phyloP scores from a whole-genome alignment of 106 monocot genomes.

The Chionographis japonica region DNA sequence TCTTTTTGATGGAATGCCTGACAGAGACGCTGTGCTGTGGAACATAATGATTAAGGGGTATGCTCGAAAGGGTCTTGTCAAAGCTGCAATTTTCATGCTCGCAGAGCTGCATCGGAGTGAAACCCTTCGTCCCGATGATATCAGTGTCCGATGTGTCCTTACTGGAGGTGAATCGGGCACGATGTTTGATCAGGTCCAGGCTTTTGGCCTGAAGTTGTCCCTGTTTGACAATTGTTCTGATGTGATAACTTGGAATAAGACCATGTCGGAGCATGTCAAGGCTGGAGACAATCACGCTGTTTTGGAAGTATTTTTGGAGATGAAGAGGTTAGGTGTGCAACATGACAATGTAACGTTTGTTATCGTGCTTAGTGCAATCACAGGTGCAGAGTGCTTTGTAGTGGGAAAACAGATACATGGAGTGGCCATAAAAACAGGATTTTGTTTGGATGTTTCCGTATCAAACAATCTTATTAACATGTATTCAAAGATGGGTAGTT shows the following conservation, averaged over 20 bases:
- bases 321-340: constrained; percentile 42
- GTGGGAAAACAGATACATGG: constrained; percentile 49
- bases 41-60: constrained; percentile 76
- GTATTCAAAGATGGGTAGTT: constrained; percentile 45
- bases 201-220: constrained; percentile 45
- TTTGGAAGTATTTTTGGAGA: constrained; percentile 36
- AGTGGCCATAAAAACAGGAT: constrained; percentile 35
- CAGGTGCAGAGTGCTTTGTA: constrained; percentile 14
- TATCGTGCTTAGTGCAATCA: constrained; percentile 31
- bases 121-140: constrained; percentile 19
- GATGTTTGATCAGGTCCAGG: constrained; percentile 32
- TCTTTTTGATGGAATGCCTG: constrained; percentile 53
- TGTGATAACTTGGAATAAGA: constrained; percentile 42
- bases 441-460: constrained; percentile 32
- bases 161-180: not conserved
- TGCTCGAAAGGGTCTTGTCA: constrained; percentile 20
- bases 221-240: constrained; percentile 22
- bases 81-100: constrained; percentile 47
- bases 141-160: constrained; percentile 29
- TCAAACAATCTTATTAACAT: constrained; percentile 60
- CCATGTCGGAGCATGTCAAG: constrained; percentile 33
- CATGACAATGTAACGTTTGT: constrained; percentile 52
- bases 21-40: constrained; percentile 52
- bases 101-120: constrained; percentile 36
- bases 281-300: constrained; percentile 20